phyloP scores from a whole-genome alignment of 2,329 filamentous ascomycete genomes.

The Pyrenophora teres region DNA sequence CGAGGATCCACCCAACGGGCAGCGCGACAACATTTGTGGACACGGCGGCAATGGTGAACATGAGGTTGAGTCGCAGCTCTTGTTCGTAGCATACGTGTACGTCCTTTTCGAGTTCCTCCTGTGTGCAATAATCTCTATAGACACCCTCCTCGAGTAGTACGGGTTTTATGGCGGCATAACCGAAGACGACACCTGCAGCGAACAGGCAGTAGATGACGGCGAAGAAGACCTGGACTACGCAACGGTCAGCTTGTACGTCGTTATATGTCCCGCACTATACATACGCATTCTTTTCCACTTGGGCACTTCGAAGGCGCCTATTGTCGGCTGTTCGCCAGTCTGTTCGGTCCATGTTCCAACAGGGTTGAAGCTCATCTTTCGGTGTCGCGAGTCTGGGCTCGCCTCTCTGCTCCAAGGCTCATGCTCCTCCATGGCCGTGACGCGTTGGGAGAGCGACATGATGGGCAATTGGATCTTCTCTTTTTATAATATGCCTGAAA shows the following conservation, averaged over 20 bases:
- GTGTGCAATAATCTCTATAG: constrained; percentile 44
- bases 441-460: constrained; percentile 49
- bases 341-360: constrained; percentile 52
- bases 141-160: constrained; percentile 46
- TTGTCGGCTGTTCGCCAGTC: constrained; percentile 47
- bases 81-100: constrained; percentile 47
- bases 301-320: constrained; percentile 60
- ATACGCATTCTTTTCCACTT: constrained; percentile 58
- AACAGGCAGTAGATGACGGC: constrained; percentile 76
- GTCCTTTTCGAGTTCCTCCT: constrained; percentile 41
- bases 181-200: constrained; percentile 63
- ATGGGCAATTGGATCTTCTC: constrained; percentile 7
- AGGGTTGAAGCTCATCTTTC: constrained; percentile 57
- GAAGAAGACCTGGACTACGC: constrained; percentile 68
- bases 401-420: constrained; percentile 47
- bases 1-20: constrained; percentile 82
- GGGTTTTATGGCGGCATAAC: constrained; percentile 50
- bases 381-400: constrained; percentile 46
- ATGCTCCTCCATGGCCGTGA: constrained; percentile 50
- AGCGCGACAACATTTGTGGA: constrained; percentile 86
- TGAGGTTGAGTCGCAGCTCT: constrained; percentile 70
- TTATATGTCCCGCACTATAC: constrained; percentile 21
- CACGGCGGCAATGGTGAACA: constrained; percentile 90
- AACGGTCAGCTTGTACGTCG: constrained; percentile 18
- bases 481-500: background rate